These are phyloP conservation scores for Dothidotthia symphoricarpi DNA, from an alignment of 2,329 filamentous ascomycete genomes.

Conservation along the genomic window DNA sequence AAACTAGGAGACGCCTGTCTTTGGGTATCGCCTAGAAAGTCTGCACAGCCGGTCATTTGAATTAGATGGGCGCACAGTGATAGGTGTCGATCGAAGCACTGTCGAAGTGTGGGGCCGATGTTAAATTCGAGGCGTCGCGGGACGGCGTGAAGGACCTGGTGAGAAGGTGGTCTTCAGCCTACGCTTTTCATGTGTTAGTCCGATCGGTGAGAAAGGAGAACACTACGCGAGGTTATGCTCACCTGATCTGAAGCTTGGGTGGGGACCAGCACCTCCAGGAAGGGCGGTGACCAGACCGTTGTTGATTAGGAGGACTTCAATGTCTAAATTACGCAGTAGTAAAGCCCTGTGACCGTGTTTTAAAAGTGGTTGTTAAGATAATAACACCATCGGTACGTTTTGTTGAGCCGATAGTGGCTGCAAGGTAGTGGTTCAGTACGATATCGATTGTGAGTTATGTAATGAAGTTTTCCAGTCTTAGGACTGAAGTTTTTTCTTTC, in stretches of 20 bases:
- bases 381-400: no score
- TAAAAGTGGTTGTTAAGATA: no score
- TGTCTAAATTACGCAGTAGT: no score
- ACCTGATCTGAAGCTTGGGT: slow-evolving; percentile 35
- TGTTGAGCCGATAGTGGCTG: no score
- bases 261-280: slow-evolving; percentile 22
- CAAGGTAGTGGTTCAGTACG: no score
- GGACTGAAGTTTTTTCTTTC: no score
- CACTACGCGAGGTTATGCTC: background rate
- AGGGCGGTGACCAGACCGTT: slow-evolving; percentile 30
- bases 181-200: slow-evolving; percentile 41
- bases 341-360: no score
- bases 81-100: slow-evolving; percentile 44
- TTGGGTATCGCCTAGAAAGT: slow-evolving; percentile 50
- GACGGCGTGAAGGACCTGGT: slow-evolving; percentile 55
- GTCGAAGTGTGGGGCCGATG: slow-evolving; percentile 53
- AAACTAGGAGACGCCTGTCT: slow-evolving; percentile 54
- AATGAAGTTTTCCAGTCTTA: no score
- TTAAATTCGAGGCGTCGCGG: slow-evolving; percentile 45
- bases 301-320: slow-evolving; percentile 27
- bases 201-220: slow-evolving; percentile 1
- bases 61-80: slow-evolving; percentile 54
- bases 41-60: slow-evolving; percentile 48
- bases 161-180: slow-evolving; percentile 55
- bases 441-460: no score